phyloP scores from a whole-genome alignment of 495 filamentous ascomycete genomes.

The Hypoxylon trugodes region DNA sequence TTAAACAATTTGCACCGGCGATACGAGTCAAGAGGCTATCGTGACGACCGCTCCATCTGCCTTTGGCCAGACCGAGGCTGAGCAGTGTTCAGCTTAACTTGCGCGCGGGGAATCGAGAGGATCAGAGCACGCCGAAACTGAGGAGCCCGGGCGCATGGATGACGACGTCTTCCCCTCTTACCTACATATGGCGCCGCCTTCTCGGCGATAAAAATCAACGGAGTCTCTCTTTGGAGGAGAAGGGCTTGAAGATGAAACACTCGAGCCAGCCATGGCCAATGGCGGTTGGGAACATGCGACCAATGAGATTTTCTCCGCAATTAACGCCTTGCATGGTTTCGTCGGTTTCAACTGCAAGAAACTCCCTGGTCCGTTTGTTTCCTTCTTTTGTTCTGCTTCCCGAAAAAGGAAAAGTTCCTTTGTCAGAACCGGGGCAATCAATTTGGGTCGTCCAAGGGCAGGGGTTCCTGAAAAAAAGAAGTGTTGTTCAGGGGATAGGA shows the following conservation, averaged over 20 bases:
- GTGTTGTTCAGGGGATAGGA: conserved; percentile 16
- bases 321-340: conserved; percentile 37
- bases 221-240: conserved; percentile 33
- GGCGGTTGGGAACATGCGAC: conserved; percentile 16
- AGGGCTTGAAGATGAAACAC: conserved; percentile 35
- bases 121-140: neutral
- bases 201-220: conserved; percentile 26
- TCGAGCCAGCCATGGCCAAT: conserved; percentile 31
- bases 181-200: conserved; percentile 12
- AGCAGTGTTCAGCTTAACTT: conserved; percentile 3
- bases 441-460: conserved; percentile 22
- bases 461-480: neutral
- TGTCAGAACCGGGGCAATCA: conserved; percentile 29
- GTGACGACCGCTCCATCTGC: neutral
- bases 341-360: conserved; percentile 39
- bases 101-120: neutral
- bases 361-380: conserved; percentile 39
- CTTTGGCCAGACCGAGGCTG: conserved; percentile 15
- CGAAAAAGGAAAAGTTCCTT: conserved; percentile 14
- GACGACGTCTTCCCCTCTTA: conserved; percentile 20
- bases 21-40: conserved; percentile 1
- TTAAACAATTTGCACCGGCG: neutral
- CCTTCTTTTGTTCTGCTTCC: conserved; percentile 14
- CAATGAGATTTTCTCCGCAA: conserved; percentile 31
- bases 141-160: conserved; percentile 5